These are phyloP conservation scores for Crepidotus variabilis DNA, from an alignment of 768 basidiomycete genomes.

Conservation along the genomic window DNA sequence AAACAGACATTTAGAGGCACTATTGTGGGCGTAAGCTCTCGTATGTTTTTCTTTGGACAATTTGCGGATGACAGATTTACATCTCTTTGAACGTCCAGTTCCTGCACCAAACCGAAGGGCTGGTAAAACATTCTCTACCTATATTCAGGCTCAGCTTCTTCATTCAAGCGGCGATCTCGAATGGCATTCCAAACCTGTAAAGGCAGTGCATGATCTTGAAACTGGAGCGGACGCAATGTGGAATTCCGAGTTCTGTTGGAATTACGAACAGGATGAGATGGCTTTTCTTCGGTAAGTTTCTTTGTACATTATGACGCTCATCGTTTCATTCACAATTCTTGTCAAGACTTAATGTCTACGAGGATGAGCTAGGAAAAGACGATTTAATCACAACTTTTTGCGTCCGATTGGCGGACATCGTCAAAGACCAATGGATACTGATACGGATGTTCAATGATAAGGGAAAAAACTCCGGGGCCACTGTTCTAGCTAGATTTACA, in stretches of 20 bases:
- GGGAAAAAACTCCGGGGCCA: slow-evolving; percentile 46
- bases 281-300: slow-evolving; percentile 47
- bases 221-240: slow-evolving; percentile 37
- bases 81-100: slow-evolving; percentile 27
- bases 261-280: slow-evolving; percentile 45
- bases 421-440: slow-evolving; percentile 42
- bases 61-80: neutral
- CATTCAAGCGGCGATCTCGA: slow-evolving; percentile 33
- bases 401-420: slow-evolving; percentile 42
- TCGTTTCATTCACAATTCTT: neutral
- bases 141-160: slow-evolving; percentile 44
- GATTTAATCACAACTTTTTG: slow-evolving; percentile 49
- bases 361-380: slow-evolving; percentile 41
- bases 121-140: slow-evolving; percentile 36
- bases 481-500: slow-evolving; percentile 18
- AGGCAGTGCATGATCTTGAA: slow-evolving; percentile 27
- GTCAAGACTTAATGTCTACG: slow-evolving; percentile 31
- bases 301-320: neutral
- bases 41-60: slow-evolving; percentile 24
- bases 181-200: slow-evolving; percentile 40
- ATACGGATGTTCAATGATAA: slow-evolving; percentile 46
- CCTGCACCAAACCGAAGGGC: slow-evolving; percentile 38
- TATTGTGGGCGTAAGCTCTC: slow-evolving; percentile 40
- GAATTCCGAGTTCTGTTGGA: slow-evolving; percentile 45
- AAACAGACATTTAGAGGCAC: slow-evolving; percentile 15